Evolutionary conservation across 371 early-diverging fungal genomes (phyloP).

Genomic region (Capillidium heterosporum): DNA sequence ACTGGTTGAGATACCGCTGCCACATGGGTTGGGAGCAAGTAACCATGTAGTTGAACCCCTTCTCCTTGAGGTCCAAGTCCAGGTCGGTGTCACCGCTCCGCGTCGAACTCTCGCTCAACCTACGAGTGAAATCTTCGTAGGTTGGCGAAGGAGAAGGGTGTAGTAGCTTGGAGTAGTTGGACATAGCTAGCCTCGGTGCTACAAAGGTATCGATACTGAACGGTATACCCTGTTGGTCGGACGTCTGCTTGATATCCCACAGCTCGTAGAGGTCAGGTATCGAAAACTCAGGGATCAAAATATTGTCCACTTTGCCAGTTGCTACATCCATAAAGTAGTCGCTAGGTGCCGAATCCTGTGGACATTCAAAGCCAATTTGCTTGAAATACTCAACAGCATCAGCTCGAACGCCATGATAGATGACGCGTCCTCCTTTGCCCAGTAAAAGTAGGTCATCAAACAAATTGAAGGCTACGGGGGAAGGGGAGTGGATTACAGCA

Average conservation of each 20-base stretch:
- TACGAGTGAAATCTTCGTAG: background rate
- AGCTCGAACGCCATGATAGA: slow-evolving; percentile 35
- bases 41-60: background rate
- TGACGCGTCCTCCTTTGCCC: slow-evolving; percentile 36
- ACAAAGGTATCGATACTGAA: background rate
- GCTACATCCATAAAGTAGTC: slow-evolving; percentile 35
- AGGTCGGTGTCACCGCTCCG: too few species aligned
- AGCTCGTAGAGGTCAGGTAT: background rate
- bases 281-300: background rate
- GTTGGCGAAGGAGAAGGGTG: background rate
- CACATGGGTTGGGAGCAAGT: background rate
- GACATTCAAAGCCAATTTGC: slow-evolving; percentile 32
- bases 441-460: slow-evolving; percentile 50
- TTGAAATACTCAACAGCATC: slow-evolving; percentile 27
- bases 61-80: background rate
- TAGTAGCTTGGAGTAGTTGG: background rate
- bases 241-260: slow-evolving; percentile 2
- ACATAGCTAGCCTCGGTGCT: background rate
- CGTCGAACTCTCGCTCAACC: background rate
- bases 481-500: slow-evolving; percentile 58
- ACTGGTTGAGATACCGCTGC: background rate
- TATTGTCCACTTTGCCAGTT: slow-evolving; percentile 12
- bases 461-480: slow-evolving; percentile 33
- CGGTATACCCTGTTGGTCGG: background rate
- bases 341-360: slow-evolving; percentile 26